A percentile compares a stretch with the other conserved stretches of the same genome.
These are phyloP conservation scores for Elongisporangium prolatum DNA, from an alignment of 352 stramenopile species.

Conservation along the genomic window DNA sequence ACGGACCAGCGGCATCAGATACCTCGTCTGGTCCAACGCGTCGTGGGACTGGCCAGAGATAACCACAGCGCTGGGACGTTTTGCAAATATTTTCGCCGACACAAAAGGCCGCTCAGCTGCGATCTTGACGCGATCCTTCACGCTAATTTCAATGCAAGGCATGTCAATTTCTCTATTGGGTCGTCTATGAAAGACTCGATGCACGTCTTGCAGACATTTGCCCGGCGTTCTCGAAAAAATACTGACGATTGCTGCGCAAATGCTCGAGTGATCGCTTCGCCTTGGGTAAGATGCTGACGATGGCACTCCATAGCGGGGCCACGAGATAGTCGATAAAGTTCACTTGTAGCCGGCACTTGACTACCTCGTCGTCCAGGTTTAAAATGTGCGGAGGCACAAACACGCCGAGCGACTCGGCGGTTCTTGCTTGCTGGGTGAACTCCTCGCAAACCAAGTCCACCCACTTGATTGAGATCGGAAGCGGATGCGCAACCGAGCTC, in stretches of 20 bases:
- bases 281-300: slow-evolving; percentile 51
- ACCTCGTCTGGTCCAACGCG: no score
- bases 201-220: slow-evolving; percentile 37
- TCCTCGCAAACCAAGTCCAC: slow-evolving; percentile 70
- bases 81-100: no score
- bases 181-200: slow-evolving; percentile 1
- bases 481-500: slow-evolving; percentile 44
- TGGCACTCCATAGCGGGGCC: slow-evolving; percentile 59
- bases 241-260: slow-evolving; percentile 53
- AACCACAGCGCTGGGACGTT: no score
- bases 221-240: slow-evolving; percentile 58
- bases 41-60: no score
- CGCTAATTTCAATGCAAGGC: no score
- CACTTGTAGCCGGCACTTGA: slow-evolving; percentile 61
- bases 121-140: not conserved
- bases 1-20: no score
- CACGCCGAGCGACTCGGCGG: slow-evolving; percentile 48
- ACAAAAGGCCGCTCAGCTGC: no score
- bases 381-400: slow-evolving; percentile 69
- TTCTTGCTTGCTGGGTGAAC: slow-evolving; percentile 69
- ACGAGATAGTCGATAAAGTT: slow-evolving; percentile 88
- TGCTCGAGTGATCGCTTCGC: slow-evolving; percentile 42
- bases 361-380: slow-evolving; percentile 65
- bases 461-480: slow-evolving; percentile 54
- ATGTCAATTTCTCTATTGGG: not conserved